Base-by-base conservation (phyloP, 2,329 filamentous ascomycete species). In the Colletotrichum musae region DNA sequence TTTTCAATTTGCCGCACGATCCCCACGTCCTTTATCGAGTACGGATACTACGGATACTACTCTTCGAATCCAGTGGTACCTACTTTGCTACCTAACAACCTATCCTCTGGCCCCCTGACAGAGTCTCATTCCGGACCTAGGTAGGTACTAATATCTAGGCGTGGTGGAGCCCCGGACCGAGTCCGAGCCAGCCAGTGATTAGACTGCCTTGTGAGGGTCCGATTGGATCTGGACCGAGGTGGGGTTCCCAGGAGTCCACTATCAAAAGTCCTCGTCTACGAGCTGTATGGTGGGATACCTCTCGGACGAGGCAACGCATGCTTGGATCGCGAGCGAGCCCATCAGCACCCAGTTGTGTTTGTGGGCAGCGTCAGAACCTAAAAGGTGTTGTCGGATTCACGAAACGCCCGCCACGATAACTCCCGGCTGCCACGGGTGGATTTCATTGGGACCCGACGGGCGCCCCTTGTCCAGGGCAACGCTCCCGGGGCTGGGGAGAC, bases 291-390 rank as follows among this genome's bases (percentile, higher is more conserved):
- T 24, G 21, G 1, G 18, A 18, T 41, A 48, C 16, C 41, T 48
- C n/a, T 39, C 13, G 45, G 57, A 36, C 36, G 32, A 45, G n/a
- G 54, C 21, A 67, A 51, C 21, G 15, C 24, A 21, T 58, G n/a
- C 58, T 67, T 51, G 51, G 43, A n/a, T 58, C 24, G 24, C 16
- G n/a, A 15, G 28, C 51, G 41, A 64, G 18, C 41, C 41, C 18
- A 36, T 36, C 10, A 36, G 41, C 16, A 41, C 12, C 13, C 53
- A 24, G 28, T 28, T 12, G 26, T 18, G 43, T n/a, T 7, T 52
- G 39, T 58, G 41, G 39, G 16, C 28, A 64, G 54, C 41, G 65
- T 68, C 53, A 68, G 65, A 68, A 68, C 65, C 36, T 58, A 64
- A 68, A 68, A 58, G 47, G 41, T 12, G 28, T 58, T 59, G 41